phyloP scores from a whole-genome alignment of 2,329 filamentous ascomycete genomes.

The Trichophyton mentagrophytes region DNA sequence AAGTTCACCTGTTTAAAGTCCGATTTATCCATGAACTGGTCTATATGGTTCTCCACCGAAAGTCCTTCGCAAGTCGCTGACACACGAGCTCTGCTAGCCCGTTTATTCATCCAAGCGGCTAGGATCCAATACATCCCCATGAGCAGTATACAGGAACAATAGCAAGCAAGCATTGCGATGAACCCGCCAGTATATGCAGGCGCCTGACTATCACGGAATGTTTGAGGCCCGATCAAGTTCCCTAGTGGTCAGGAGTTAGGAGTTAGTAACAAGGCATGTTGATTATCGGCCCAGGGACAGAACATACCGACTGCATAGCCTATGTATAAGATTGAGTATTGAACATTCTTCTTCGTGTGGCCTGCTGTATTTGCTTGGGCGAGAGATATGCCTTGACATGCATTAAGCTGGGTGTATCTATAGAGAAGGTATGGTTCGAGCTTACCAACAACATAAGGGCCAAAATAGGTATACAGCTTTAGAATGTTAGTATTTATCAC shows the following conservation, averaged over 20 bases:
- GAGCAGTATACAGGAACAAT: slow-evolving; percentile 23
- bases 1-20: slow-evolving; percentile 19
- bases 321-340: slow-evolving; percentile 29
- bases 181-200: slow-evolving; percentile 29
- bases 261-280: neutral
- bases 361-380: slow-evolving; percentile 24
- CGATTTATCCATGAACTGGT: slow-evolving; percentile 17
- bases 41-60: slow-evolving; percentile 8
- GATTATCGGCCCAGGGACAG: neutral
- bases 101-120: slow-evolving; percentile 14
- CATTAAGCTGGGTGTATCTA: slow-evolving; percentile 1
- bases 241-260: slow-evolving; percentile 10
- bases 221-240: slow-evolving; percentile 34
- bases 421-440: neutral
- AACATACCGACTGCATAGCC: slow-evolving; percentile 27
- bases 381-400: slow-evolving; percentile 7
- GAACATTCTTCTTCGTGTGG: slow-evolving; percentile 31
- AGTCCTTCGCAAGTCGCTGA: neutral
- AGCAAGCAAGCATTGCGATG: slow-evolving; percentile 26
- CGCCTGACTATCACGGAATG: slow-evolving; percentile 28
- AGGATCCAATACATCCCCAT: slow-evolving; percentile 23
- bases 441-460: slow-evolving; percentile 21
- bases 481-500: neutral
- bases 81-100: slow-evolving; percentile 2
- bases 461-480: slow-evolving; percentile 30